Conservation (phyloP, 192 early-diverging fungal species). For the Coemansia umbellata region DNA sequence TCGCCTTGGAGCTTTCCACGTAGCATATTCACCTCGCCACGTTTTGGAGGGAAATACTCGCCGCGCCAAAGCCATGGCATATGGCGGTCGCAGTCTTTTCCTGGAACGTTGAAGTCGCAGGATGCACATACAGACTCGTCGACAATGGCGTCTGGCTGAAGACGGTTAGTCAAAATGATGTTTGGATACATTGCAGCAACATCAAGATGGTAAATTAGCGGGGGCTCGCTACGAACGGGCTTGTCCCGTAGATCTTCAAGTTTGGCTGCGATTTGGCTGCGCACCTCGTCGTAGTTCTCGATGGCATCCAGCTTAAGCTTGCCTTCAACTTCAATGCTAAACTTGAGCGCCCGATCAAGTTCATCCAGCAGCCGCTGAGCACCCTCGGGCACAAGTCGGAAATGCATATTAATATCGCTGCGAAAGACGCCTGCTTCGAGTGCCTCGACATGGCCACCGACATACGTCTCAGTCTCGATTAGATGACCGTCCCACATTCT, state of each 20-base stretch:
- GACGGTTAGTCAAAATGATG: slow-evolving; percentile 96
- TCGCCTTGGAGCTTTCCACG: slow-evolving; percentile 79
- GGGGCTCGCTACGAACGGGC: slow-evolving; percentile 73
- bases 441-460: slow-evolving; percentile 98
- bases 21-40: slow-evolving; percentile 90
- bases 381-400: slow-evolving; percentile 70
- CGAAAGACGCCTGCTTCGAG: slow-evolving; percentile 98
- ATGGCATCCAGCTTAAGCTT: slow-evolving; percentile 73
- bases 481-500: slow-evolving; percentile 86
- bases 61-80: slow-evolving; percentile 99
- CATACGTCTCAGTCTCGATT: slow-evolving; percentile 93
- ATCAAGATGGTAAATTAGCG: slow-evolving; percentile 96
- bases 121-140: slow-evolving; percentile 81
- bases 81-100: slow-evolving; percentile 82
- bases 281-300: slow-evolving; percentile 85
- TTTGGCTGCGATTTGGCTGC: slow-evolving; percentile 57
- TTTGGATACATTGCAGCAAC: slow-evolving; percentile 99
- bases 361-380: slow-evolving; percentile 86
- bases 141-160: slow-evolving; percentile 96
- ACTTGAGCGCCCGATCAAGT: slow-evolving; percentile 83
- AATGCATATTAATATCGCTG: slow-evolving; percentile 85
- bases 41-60: slow-evolving; percentile 89
- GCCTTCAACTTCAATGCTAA: slow-evolving; percentile 84
- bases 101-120: slow-evolving; percentile 90
- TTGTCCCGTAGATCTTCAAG: slow-evolving; percentile 74